These are phyloP conservation scores for Symbiotaphrina buchneri DNA, from an alignment of 495 filamentous ascomycete species.

Conservation along the genomic window DNA sequence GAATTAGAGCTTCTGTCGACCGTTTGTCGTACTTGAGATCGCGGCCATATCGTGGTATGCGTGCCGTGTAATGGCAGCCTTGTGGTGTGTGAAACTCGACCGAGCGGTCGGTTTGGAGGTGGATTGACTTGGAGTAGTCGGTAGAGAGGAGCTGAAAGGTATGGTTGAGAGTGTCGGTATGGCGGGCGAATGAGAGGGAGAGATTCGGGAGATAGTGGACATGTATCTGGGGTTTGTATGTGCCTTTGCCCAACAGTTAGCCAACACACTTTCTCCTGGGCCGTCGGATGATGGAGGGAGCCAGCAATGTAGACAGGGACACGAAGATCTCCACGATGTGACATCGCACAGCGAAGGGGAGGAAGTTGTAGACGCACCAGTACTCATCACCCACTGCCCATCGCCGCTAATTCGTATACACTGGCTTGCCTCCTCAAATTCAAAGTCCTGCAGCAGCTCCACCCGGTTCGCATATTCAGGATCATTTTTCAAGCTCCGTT, in stretches of 20 bases:
- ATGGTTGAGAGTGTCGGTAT: slow-evolving; percentile 82
- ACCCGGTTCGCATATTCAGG: slow-evolving; percentile 82
- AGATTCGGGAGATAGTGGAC: slow-evolving; percentile 85
- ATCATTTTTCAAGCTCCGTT: slow-evolving; percentile 83
- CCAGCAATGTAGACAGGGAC: not conserved
- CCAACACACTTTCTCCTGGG: no score
- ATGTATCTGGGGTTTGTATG: slow-evolving; percentile 93
- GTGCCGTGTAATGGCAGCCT: slow-evolving; percentile 69
- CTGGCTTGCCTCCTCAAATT: slow-evolving; percentile 93
- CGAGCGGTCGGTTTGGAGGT: slow-evolving; percentile 76
- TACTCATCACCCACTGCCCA: slow-evolving; percentile 96
- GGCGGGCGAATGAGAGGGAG: slow-evolving; percentile 76
- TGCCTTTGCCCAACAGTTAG: slow-evolving; percentile 26
- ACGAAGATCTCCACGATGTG: not conserved
- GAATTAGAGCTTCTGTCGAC: slow-evolving; percentile 71
- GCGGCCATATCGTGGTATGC: slow-evolving; percentile 79
- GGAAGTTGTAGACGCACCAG: slow-evolving; percentile 47
- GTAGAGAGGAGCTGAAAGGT: slow-evolving; percentile 81
- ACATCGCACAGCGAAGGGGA: not conserved
- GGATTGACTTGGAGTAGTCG: slow-evolving; percentile 87
- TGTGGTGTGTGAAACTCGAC: slow-evolving; percentile 86
- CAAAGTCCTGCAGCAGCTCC: slow-evolving; percentile 92
- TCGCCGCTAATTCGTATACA: slow-evolving; percentile 86
- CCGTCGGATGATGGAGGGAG: not conserved
- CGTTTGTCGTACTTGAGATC: slow-evolving; percentile 70